Evolutionary conservation across 306 rosid species (phyloP).

Genomic region (Vicia faba): DNA sequence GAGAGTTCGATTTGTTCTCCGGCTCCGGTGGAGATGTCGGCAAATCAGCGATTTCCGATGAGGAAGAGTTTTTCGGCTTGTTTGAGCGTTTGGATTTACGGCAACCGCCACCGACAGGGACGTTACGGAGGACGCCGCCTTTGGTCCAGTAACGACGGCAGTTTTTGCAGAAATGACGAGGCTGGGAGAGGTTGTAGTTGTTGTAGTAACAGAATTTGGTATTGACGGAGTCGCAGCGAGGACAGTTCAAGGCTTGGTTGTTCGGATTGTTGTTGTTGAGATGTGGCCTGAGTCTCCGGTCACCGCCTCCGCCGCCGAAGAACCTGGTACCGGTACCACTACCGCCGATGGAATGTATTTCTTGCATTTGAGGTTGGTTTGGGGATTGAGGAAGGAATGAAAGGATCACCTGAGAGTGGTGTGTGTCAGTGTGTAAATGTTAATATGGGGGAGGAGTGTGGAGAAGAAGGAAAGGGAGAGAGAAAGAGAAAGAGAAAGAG

Average conservation of each 20-base stretch:
- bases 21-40: conserved; percentile 29
- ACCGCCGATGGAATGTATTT: conserved; percentile 60
- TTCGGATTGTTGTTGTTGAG: conserved; percentile 41
- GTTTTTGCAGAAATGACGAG: conserved; percentile 95
- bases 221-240: conserved; percentile 88
- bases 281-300: conserved; percentile 57
- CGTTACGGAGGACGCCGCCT: conserved; percentile 99
- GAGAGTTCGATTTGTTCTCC: conserved; percentile 64
- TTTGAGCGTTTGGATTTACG: conserved; percentile 82
- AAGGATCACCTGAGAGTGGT: conserved; percentile 34
- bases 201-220: conserved; percentile 97
- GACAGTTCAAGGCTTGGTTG: conserved; percentile 75
- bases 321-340: conserved; percentile 54
- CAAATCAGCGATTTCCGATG: conserved; percentile 21
- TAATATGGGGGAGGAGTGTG: conserved; percentile 5
- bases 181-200: conserved; percentile 97
- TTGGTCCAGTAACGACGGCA: conserved; percentile 99
- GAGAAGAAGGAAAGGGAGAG: background rate
- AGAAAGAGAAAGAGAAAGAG: background rate
- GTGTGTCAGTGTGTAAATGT: conserved; percentile 40
- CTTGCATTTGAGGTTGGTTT: conserved; percentile 64
- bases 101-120: conserved; percentile 95
- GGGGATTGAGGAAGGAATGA: background rate
- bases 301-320: conserved; percentile 56
- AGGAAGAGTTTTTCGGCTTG: conserved; percentile 39